Evolutionary conservation across 2,329 filamentous ascomycete genomes (phyloP).

Genomic region (Fusarium pseudograminearum): DNA sequence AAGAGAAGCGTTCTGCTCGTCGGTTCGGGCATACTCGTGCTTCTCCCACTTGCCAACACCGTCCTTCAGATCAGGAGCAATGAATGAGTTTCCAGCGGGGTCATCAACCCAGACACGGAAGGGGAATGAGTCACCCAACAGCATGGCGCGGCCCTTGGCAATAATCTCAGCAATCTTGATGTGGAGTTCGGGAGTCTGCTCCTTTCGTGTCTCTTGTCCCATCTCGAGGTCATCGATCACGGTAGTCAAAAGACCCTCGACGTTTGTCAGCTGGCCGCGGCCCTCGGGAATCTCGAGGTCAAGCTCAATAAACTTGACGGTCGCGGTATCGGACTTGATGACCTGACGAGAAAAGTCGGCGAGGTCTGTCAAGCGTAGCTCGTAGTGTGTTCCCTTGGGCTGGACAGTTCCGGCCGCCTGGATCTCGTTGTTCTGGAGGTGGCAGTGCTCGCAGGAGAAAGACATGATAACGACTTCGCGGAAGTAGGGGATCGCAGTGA

Average conservation of each 20-base stretch:
- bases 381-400: conserved; percentile 86
- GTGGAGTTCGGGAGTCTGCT: conserved; percentile 80
- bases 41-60: conserved; percentile 89
- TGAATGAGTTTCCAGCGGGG: conserved; percentile 95
- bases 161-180: conserved; percentile 84
- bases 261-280: conserved; percentile 90
- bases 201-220: conserved; percentile 85
- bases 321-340: conserved; percentile 89
- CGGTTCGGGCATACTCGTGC: conserved; percentile 82
- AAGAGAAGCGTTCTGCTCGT: conserved; percentile 87
- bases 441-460: conserved; percentile 91
- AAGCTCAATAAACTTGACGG: conserved; percentile 88
- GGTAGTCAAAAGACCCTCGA: conserved; percentile 86
- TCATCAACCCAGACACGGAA: conserved; percentile 92
- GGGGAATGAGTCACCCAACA: conserved; percentile 81
- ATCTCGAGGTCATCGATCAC: conserved; percentile 84
- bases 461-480: conserved; percentile 98
- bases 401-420: conserved; percentile 94
- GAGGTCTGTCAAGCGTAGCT: conserved; percentile 78
- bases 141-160: conserved; percentile 78
- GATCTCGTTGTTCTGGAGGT: conserved; percentile 91
- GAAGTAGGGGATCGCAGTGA: conserved; percentile 96
- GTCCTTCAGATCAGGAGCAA: conserved; percentile 85
- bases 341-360: conserved; percentile 87
- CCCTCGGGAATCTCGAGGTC: conserved; percentile 94